Evolutionary conservation across 305 asterid species (phyloP).

Genomic region (Fraxinus nigra): DNA sequence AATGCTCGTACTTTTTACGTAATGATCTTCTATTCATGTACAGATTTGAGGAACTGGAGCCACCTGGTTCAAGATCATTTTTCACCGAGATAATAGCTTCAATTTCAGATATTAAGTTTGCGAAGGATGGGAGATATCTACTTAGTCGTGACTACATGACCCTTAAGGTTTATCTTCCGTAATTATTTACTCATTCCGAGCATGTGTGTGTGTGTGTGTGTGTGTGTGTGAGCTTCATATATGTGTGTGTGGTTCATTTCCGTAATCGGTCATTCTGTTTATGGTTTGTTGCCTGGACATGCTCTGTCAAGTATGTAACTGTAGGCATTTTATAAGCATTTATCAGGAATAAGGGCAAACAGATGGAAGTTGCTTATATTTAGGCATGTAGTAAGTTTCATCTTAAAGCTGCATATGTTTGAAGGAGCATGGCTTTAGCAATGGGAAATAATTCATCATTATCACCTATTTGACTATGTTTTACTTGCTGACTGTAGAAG

Average conservation of each 20-base stretch:
- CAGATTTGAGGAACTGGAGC: conserved; percentile 97
- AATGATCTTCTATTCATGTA: conserved; percentile 26
- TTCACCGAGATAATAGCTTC: conserved; percentile 99
- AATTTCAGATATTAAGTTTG: conserved; percentile 93
- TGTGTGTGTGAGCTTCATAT: too few relatives aligned
- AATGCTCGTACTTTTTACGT: conserved; percentile 12
- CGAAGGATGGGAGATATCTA: conserved; percentile 86
- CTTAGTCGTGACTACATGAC: conserved; percentile 99
- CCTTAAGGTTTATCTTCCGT: conserved; percentile 65
- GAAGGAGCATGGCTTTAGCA: neutral
- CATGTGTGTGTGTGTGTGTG: too few relatives aligned
- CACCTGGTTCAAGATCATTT: conserved; percentile 96
- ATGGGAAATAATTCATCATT: conserved; percentile 11
- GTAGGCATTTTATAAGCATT: conserved; percentile 16
- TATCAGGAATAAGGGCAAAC: neutral
- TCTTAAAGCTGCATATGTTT: neutral
- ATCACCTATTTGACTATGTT: neutral
- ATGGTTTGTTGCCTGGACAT: conserved; percentile 13
- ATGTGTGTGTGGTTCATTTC: conserved; percentile 5
- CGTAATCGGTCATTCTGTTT: neutral
- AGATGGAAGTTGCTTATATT: conserved; percentile 13
- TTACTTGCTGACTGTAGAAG: neutral
- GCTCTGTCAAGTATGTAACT: conserved; percentile 15
- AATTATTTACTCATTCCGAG: neutral
- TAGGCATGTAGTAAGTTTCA: conserved; percentile 10